These are phyloP conservation scores for Microcyclosporella mali DNA, from an alignment of 2,329 filamentous ascomycete species.

Conservation along the genomic window DNA sequence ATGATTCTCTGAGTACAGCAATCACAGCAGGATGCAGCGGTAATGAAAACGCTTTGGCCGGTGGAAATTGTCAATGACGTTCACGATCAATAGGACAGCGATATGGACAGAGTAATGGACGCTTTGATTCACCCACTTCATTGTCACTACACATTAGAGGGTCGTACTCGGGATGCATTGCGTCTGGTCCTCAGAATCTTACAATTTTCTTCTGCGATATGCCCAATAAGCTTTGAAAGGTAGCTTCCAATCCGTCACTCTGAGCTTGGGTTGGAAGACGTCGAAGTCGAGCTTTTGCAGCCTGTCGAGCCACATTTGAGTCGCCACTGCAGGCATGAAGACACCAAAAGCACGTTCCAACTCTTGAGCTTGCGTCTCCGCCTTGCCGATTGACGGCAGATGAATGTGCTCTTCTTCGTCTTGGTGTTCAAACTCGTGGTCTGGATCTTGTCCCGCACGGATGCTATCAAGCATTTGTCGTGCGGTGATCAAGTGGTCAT, in stretches of 20 bases:
- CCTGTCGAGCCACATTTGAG: constrained; percentile 68
- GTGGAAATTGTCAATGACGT: too few relatives aligned
- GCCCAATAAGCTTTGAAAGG: constrained; percentile 71
- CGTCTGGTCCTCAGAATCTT: not conserved
- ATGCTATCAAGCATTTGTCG: constrained; percentile 84
- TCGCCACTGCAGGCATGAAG: constrained; percentile 71
- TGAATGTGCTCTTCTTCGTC: constrained; percentile 64
- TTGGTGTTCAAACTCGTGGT: constrained; percentile 84
- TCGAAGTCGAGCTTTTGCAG: constrained; percentile 82
- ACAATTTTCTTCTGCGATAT: constrained; percentile 50
- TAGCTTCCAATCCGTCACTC: constrained; percentile 71
- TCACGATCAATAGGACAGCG: too few relatives aligned
- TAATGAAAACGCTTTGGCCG: too few relatives aligned
- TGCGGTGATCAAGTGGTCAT: constrained; percentile 91
- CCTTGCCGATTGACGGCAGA: constrained; percentile 20
- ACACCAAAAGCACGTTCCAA: constrained; percentile 68
- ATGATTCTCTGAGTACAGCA: too few relatives aligned
- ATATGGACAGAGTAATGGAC: too few relatives aligned
- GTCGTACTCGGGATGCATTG: too few relatives aligned
- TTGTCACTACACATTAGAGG: too few relatives aligned
- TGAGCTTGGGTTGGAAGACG: constrained; percentile 59
- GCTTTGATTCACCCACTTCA: too few relatives aligned
- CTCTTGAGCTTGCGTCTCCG: constrained; percentile 43
- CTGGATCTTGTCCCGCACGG: constrained; percentile 64
- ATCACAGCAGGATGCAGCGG: too few relatives aligned